Base-by-base conservation (phyloP, 345 rosid species). In the Gossypioides kirkii region DNA sequence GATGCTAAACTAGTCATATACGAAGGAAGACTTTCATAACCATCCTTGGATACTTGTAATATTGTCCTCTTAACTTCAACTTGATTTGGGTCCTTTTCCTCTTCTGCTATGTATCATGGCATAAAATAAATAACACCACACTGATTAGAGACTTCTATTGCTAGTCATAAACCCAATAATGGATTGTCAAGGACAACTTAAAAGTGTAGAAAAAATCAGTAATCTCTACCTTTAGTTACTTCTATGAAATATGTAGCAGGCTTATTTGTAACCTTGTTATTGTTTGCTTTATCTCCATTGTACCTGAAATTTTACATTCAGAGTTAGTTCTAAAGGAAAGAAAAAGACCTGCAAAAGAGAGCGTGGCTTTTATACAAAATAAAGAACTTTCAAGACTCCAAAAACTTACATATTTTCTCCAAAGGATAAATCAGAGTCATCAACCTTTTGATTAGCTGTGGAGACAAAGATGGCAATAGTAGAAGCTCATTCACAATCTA, bases 21-120 rank as follows among this genome's bases (percentile, higher is more conserved):
- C 63, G 98, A 87, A 32, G 94, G 97, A 59, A 91, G 90, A 74
- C 64, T 79, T 63, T 87, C 91, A 58, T 87, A 93, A 61, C 83
- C 93, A 78, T 84, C 86, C 77, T 76, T 81, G 2, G 83, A 76
- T 18, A 88, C 77, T 73, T 81, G 77, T 65, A 94, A 74, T 13
- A 73, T 8, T 22, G 79, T 56, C 7, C 56, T 70, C 38, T 76
- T 32, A 66, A 73, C 79, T 80, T 72, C 76, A 47, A 49, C 72
- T 53, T 77, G 76, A 72, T 78, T 67, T 32, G 8, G 50, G 3
- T 67, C 75, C 61, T 54, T 77, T 73, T 80, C 63, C 53, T 25
- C 56, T 74, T 73, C 76, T 70, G 78, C 89, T 81, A 73, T 13
- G 61, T 47, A 72, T 72, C 23, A 67, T 10, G 26, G 28, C 23